Conservation (phyloP, 176 grass and related monocot genomes). For the Melocanna baccifera region DNA sequence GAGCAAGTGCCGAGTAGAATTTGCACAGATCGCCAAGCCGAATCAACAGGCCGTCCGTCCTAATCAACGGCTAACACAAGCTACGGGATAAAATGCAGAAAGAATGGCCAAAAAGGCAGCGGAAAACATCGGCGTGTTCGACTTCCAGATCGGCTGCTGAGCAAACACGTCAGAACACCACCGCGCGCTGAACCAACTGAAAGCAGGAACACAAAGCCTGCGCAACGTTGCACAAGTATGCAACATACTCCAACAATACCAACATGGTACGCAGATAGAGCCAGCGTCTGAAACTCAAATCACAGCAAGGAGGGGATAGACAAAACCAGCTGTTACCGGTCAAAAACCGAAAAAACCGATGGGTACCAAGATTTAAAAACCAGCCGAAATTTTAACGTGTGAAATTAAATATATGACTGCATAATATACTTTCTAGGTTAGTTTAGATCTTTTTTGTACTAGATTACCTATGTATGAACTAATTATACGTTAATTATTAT, state of each 20-base stretch:
- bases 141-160: not conserved
- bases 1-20: not conserved
- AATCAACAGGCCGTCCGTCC: not conserved
- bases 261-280: not conserved
- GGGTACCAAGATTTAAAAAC: too few species aligned
- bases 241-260: not conserved
- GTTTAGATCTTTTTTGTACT: too few species aligned
- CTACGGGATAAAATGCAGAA: not conserved
- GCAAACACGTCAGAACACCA: not conserved
- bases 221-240: not conserved
- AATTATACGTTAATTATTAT: too few species aligned
- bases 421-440: too few species aligned
- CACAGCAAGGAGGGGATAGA: too few species aligned
- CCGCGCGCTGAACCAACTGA: not conserved
- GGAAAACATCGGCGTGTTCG: not conserved
- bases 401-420: too few species aligned
- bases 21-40: not conserved
- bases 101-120: too few species aligned
- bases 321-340: rapidly evolving
- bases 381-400: too few species aligned
- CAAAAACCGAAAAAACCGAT: too few species aligned
- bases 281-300: not conserved
- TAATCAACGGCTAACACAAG: not conserved
- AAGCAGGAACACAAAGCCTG: not conserved
- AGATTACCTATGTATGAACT: too few species aligned